A percentile compares a stretch with the other conserved stretches of the same genome.
phyloP scores from a whole-genome alignment of 495 filamentous ascomycete genomes.

The Neurospora africana region DNA sequence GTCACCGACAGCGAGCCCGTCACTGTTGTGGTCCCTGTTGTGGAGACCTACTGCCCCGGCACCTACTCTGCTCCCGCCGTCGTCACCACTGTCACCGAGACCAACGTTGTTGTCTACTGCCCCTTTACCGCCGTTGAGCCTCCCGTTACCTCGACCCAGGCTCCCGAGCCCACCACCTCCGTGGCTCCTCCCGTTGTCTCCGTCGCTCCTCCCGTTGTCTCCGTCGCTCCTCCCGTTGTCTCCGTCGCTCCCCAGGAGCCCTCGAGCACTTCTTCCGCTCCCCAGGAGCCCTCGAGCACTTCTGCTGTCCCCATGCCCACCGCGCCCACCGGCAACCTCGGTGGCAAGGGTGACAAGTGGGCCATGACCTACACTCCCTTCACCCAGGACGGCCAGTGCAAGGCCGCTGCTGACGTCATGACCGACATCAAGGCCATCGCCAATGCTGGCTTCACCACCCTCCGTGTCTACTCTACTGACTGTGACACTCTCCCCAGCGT shows the following conservation, averaged over 20 bases:
- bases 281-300: constrained; percentile 11
- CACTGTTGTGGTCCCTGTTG: constrained; percentile 54
- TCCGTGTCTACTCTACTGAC: constrained; percentile 91
- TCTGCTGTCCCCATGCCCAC: constrained; percentile 13
- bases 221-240: too few species aligned
- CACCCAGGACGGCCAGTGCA: constrained; percentile 52
- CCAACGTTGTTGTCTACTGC: constrained; percentile 60
- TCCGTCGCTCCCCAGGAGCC: not conserved
- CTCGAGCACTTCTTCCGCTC: constrained; percentile 10
- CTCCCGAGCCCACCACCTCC: constrained; percentile 8
- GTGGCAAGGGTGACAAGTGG: constrained; percentile 53
- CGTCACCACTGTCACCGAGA: constrained; percentile 58
- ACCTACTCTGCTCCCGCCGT: constrained; percentile 63
- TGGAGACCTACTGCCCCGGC: constrained; percentile 55
- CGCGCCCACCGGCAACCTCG: constrained; percentile 17
- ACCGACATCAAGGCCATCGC: constrained; percentile 60
- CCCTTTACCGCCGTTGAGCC: constrained; percentile 44
- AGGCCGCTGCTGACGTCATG: constrained; percentile 47
- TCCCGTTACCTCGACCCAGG: constrained; percentile 8
- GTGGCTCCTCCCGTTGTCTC: constrained; percentile 3
- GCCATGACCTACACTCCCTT: constrained; percentile 93
- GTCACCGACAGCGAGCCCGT: constrained; percentile 36
- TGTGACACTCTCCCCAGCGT: constrained; percentile 70
- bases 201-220: constrained; percentile 3
- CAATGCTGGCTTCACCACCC: constrained; percentile 59